phyloP scores from a whole-genome alignment of 139 green algal species.

The Dunaliella primolecta region DNA sequence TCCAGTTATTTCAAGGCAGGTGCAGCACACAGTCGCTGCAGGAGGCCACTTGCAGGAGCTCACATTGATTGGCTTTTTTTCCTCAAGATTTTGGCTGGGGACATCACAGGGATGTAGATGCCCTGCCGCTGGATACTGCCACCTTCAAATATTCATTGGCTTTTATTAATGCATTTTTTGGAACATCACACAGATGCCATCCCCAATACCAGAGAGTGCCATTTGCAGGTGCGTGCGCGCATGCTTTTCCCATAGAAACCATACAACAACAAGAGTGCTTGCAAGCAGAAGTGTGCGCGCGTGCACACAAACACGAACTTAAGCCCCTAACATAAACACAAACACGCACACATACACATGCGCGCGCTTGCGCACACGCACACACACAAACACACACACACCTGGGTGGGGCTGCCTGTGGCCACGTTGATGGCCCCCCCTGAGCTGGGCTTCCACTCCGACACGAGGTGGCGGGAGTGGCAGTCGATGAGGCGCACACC shows the following conservation, averaged over 20 bases:
- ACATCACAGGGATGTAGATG: background rate
- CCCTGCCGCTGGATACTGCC: background rate
- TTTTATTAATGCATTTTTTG: no score
- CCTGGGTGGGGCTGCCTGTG: constrained; percentile 71
- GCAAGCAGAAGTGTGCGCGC: background rate
- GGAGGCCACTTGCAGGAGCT: no score
- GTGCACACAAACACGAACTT: background rate
- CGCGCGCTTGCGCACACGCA: background rate
- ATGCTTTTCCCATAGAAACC: no score
- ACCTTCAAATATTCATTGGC: no score
- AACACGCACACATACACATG: no score
- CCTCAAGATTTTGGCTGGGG: no score
- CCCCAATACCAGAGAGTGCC: no score
- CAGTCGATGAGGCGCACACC: constrained; percentile 54
- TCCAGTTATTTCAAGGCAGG: no score
- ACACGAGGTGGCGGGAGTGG: constrained; percentile 38
- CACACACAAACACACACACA: constrained; percentile 10
- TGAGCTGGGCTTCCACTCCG: constrained; percentile 59
- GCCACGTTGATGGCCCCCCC: constrained; percentile 72
- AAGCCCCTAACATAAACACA: background rate
- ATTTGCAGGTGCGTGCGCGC: no score
- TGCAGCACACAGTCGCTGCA: no score
- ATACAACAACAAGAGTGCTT: no score
- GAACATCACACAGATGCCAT: no score
- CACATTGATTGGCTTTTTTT: background rate